Conservation (phyloP, 345 rosid genomes). For the Noccaea caerulescens region DNA sequence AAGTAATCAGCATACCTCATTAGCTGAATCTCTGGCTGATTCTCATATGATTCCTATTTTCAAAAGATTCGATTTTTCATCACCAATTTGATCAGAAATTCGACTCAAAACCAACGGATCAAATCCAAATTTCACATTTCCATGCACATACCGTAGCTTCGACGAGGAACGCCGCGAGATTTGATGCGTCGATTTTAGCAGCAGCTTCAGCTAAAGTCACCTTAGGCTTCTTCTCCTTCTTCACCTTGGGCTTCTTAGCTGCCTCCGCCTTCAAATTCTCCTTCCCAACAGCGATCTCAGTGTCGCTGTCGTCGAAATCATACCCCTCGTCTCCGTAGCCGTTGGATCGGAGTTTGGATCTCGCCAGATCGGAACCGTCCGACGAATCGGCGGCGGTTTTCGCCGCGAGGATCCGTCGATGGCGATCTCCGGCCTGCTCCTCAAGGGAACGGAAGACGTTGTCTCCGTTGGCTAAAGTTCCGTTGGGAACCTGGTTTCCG, state of each 20-base stretch:
- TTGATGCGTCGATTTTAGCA: constrained; percentile 51
- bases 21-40: constrained; percentile 61
- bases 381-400: constrained; percentile 37
- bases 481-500: constrained; percentile 26
- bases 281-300: constrained; percentile 34
- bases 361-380: constrained; percentile 17
- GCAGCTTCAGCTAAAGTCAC: constrained; percentile 66
- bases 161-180: constrained; percentile 59
- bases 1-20: constrained; percentile 66
- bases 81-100: neutral
- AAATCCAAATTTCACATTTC: neutral
- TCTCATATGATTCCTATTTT: constrained; percentile 51
- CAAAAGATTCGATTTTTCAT: neutral
- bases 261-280: constrained; percentile 47
- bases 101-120: constrained; percentile 4
- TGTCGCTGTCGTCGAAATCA: constrained; percentile 50
- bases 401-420: constrained; percentile 49
- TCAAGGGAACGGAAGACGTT: constrained; percentile 57
- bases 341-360: constrained; percentile 47
- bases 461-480: constrained; percentile 39
- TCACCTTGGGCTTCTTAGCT: constrained; percentile 51
- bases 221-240: constrained; percentile 75
- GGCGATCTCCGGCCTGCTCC: constrained; percentile 58
- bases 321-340: constrained; percentile 44
- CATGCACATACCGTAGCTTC: constrained; percentile 48